phyloP scores from a whole-genome alignment of 768 basidiomycete species.

The Symmetrospora coprosmae region DNA sequence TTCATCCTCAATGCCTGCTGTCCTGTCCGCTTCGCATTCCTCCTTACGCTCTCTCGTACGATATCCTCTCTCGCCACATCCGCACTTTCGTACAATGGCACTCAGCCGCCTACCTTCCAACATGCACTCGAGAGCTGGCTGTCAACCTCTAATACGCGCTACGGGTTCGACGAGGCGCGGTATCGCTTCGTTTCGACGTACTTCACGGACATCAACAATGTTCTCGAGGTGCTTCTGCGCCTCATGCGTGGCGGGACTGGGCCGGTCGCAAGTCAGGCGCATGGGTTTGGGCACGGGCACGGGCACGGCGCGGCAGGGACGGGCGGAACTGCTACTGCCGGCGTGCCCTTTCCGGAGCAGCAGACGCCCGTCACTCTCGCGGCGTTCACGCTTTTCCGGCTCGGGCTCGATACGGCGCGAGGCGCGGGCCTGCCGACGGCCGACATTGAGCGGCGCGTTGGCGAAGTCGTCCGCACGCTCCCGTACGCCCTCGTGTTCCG shows the following conservation, averaged over 20 bases:
- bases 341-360: slow-evolving; percentile 64
- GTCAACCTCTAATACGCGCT: slow-evolving; percentile 53
- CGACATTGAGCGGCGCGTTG: slow-evolving; percentile 58
- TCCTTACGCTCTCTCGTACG: background rate
- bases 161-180: slow-evolving; percentile 56
- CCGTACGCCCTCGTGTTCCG: slow-evolving; percentile 78
- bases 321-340: slow-evolving; percentile 46
- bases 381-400: slow-evolving; percentile 74
- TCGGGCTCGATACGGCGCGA: slow-evolving; percentile 66
- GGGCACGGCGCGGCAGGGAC: slow-evolving; percentile 9
- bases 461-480: slow-evolving; percentile 77
- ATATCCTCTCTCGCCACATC: background rate
- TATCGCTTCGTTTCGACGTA: slow-evolving; percentile 79
- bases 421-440: slow-evolving; percentile 49
- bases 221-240: slow-evolving; percentile 81
- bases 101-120: slow-evolving; percentile 76
- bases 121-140: slow-evolving; percentile 84
- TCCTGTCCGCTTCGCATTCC: background rate
- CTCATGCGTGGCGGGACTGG: slow-evolving; percentile 72
- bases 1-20: background rate
- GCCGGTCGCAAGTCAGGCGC: no score
- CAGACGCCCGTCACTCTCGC: slow-evolving; percentile 92
- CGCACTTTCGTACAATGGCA: slow-evolving; percentile 16
- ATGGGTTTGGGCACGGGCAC: no score
- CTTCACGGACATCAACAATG: slow-evolving; percentile 68